Conservation (phyloP, 306 rosid species). For the Herpetospermum pedunculosum region DNA sequence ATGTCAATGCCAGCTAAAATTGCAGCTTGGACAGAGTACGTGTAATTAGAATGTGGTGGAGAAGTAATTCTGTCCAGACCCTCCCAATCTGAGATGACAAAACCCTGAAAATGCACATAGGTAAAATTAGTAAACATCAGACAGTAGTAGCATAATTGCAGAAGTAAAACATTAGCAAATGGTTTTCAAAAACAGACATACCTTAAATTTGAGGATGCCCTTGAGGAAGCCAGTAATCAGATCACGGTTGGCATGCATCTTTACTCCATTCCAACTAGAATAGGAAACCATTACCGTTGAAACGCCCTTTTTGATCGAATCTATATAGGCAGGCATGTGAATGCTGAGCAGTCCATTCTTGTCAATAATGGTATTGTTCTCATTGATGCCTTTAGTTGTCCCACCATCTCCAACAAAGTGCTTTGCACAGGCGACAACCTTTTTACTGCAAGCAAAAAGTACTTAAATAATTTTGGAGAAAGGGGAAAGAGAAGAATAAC, state of each 20-base stretch:
- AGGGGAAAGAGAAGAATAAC: no score
- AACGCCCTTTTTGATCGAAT: conserved; percentile 76
- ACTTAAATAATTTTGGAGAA: no score
- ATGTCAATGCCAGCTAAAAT: conserved; percentile 87
- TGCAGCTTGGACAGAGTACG: conserved; percentile 74
- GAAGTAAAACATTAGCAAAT: not conserved
- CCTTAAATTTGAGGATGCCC: conserved; percentile 80
- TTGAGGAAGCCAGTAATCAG: conserved; percentile 65
- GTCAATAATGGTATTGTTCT: conserved; percentile 57
- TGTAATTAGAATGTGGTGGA: conserved; percentile 65
- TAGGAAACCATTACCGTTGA: conserved; percentile 81
- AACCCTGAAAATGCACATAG: conserved; percentile 61
- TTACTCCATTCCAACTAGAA: conserved; percentile 90
- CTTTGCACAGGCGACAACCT: conserved; percentile 96
- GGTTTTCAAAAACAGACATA: conserved; percentile 2
- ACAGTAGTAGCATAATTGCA: conserved; percentile 1
- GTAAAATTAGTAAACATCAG: conserved; percentile 6
- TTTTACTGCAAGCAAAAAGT: conserved; percentile 34
- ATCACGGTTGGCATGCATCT: conserved; percentile 89
- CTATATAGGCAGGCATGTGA: conserved; percentile 92
- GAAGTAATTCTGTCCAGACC: conserved; percentile 77
- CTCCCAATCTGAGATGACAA: conserved; percentile 97
- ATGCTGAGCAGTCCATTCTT: conserved; percentile 66
- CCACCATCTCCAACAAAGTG: conserved; percentile 99
- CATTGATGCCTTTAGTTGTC: conserved; percentile 67